Base-by-base conservation (phyloP, 2,329 filamentous ascomycete genomes). In the Talaromyces verruculosus region DNA sequence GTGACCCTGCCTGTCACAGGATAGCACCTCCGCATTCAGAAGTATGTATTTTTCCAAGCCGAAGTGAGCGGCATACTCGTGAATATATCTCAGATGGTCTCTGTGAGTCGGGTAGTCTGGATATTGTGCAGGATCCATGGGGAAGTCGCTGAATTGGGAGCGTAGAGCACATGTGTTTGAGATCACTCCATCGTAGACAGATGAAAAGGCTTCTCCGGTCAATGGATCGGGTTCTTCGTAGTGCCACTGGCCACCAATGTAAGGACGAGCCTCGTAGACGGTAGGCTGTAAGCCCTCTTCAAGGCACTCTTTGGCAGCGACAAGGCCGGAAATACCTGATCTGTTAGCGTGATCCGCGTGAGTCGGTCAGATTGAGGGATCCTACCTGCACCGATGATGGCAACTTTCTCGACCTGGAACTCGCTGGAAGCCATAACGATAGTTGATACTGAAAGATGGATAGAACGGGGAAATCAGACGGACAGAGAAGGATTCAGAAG, bases 241-340 rank as follows among this genome's bases (percentile, higher is more conserved):
- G 51, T 72, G 73, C 79, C 79, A 81, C 64, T 76, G 75, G 39
- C 78, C 78, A 49, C 78, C 79, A 59, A 81, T 72, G 57, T 72
- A 71, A 17, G 68, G 61, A 22, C 75, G 73, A 15, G 71, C 69
- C 68, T 81, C 78, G 67, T 79, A 80, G 49, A 74, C 71, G 5
- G 75, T 75, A 61, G 72, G 76, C 0, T 74, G 68, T 62, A 79
- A 67, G 11, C 76, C 75, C 51, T 75, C 77, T 13, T 76, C 74
- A 28, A 79, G 71, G 62, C 76, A 79, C 68, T 80, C 75, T 64
- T 80, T 81, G 63, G 79, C 70, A 6, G 78, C 72, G 13, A 68
- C 68, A 22, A 80, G 69, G n/a, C 78, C 77, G 41, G 74, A 73
- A 49, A 78, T 55, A 15, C 78, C 77, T 77, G 49, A 8, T 47